Base-by-base conservation (phyloP, 2,329 filamentous ascomycete genomes). In the Periconia macrospinosa region DNA sequence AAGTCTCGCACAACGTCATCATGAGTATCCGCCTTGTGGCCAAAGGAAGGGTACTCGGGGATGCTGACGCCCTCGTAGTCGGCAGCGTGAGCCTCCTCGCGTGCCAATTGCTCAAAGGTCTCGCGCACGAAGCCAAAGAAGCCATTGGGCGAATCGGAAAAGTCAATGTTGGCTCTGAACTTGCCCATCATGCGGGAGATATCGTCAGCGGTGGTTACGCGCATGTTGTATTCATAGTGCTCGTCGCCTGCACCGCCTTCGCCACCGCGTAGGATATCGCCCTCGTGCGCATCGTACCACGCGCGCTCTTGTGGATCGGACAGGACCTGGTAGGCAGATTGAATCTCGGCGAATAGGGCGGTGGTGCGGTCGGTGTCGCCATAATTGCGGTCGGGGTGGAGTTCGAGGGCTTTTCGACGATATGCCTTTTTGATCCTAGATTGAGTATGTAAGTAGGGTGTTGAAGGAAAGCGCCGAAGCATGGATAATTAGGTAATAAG, bases 261-360 rank as follows among this genome's bases (percentile, higher is more conserved):
- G 53, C 84, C 81, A 40, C 87, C 88, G 30, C 84, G 83, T 57
- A 97, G 78, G 57, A 97, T 95, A 47, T 89, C 86, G 62, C 92
- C 87, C 56, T 91, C 88, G 70, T 99, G 94, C 2, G 92, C 92
- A 75, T 99, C 93, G 77, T 99, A 99, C 94, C 94, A 99, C 30
- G 92, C 89, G 63, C 94, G 86, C 73, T 99, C 94, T 71, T 99
- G 93, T 11, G 92, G 87, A 72, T 99, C 94, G 1, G 92, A 96
- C 1, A 99, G 83, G n/a, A 99, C 86, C 73, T 97, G 91, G 72
- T 99, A 96, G 45, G 94, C 94, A 35, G 92, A 84, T 73, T 97
- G 93, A 27, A 97, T 83, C 69, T 97, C 92, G 47, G 94, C 92
- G 71, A 99, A 99, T 49, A 87, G 86, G 61, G 81, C 84, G 1